Base-by-base conservation (phyloP, 179 eudicot genomes). In the Sideroxylon spinosum region DNA sequence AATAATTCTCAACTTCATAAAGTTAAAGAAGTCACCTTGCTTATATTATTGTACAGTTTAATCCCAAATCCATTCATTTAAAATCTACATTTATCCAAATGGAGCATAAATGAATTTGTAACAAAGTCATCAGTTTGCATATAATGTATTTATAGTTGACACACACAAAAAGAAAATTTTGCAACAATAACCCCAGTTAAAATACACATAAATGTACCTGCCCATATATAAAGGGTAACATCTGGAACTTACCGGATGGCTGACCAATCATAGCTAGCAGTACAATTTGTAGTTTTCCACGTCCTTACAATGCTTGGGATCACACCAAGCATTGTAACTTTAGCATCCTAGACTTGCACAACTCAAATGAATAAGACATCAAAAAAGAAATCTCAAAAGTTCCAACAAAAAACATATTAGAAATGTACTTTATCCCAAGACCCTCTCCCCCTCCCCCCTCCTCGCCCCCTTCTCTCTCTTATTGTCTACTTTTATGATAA, bases 281-380 rank as follows among this genome's bases (percentile, higher is more conserved):
- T 88, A 55, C 87, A 84, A 75, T 91, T 84, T 74, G 94, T 74
- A 78, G 88, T 84, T 86, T 83, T 94, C 99, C 99, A 95, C 65
- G 96, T 84, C 83, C 99, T 91, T 57, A 94, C 99, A 55, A 95
- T 90, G 79, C 97, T 93, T 22, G 98, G 98, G 81, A 95, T 88
- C 71, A 94, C 97, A 75, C 99, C 99, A 57, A 95, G 89, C 98
- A 95, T 94, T 25, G 98, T 91, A 76, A 95, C 92, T 83, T 91
- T 87, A 76, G 98, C 99, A 89, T 95, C 99, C 99, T 95, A 83
- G 49, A 84, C 28, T 78, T 50, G 26, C 59, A 65, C 8, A 29
- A 69, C 20, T 53, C 44, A 68, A 68, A 56, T 32, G 55, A 37
- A 44, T 23, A 17, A 52, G 57, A 56, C 59, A 60, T 29, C 44